Evolutionary conservation across 1,139 yeast species (phyloP).

Genomic region (Tardiomyces depauwii): DNA sequence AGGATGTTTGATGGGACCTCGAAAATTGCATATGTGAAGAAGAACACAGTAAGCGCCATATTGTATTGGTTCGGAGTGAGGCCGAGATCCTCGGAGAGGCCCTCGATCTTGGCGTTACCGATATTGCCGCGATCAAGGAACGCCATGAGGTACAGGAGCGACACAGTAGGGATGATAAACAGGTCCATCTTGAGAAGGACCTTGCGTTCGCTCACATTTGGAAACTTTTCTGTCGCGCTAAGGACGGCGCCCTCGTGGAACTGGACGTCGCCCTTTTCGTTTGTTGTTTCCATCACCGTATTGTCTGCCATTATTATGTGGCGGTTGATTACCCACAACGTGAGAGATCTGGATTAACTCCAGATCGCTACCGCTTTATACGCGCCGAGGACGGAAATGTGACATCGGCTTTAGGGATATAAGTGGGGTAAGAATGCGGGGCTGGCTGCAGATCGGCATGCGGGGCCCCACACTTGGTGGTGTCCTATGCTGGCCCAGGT

Average conservation of each 20-base stretch:
- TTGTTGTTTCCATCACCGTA: neutral
- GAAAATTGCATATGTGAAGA: slow-evolving; percentile 20
- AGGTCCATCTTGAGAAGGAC: slow-evolving; percentile 14
- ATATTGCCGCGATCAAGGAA: slow-evolving; percentile 36
- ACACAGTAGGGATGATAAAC: slow-evolving; percentile 13
- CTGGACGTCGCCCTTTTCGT: neutral
- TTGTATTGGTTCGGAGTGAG: slow-evolving; percentile 31
- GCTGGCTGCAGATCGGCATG: too few relatives aligned
- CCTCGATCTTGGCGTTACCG: slow-evolving; percentile 41
- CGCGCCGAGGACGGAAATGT: too few relatives aligned
- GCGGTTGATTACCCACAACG: too few relatives aligned
- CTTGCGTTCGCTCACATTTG: slow-evolving; percentile 4
- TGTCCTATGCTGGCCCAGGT: too few relatives aligned
- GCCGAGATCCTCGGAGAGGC: slow-evolving; percentile 36
- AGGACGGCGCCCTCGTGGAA: neutral
- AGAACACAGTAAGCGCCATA: slow-evolving; percentile 8
- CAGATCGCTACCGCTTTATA: too few relatives aligned
- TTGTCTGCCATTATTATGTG: neutral
- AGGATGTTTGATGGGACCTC: slow-evolving; percentile 13
- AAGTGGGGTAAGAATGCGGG: too few relatives aligned
- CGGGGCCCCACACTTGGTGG: too few relatives aligned
- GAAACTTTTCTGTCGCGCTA: neutral
- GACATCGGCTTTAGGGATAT: too few relatives aligned
- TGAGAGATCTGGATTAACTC: too few relatives aligned
- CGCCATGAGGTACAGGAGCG: slow-evolving; percentile 7